Conservation (phyloP, 352 stramenopile genomes). For the Globisporangium polare region DNA sequence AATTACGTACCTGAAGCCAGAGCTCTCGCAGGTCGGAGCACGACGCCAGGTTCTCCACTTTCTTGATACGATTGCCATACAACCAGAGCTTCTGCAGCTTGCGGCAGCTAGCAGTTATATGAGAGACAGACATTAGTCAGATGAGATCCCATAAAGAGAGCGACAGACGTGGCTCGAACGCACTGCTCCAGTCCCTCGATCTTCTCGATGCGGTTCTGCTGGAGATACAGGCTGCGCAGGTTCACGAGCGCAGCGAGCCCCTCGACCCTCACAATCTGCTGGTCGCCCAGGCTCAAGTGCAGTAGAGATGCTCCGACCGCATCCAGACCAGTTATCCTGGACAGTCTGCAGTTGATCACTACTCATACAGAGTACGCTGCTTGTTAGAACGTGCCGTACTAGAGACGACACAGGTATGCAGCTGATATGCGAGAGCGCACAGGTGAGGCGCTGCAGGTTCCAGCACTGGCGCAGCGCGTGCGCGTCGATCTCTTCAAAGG, state of each 20-base stretch:
- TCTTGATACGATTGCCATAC: constrained; percentile 59
- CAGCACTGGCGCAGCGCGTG: constrained; percentile 42
- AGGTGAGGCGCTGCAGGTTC: constrained; percentile 48
- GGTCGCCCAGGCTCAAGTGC: constrained; percentile 74
- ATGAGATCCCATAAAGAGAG: neutral
- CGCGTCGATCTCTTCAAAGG: constrained; percentile 41
- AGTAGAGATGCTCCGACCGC: constrained; percentile 60
- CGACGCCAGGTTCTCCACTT: constrained; percentile 54
- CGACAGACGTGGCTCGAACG: neutral
- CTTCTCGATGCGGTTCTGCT: constrained; percentile 72
- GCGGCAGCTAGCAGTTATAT: constrained; percentile 30
- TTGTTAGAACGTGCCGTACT: neutral
- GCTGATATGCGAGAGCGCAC: constrained; percentile 16
- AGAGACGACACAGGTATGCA: neutral
- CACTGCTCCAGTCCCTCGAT: constrained; percentile 75
- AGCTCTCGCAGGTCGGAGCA: constrained; percentile 79
- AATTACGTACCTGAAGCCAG: constrained; percentile 82
- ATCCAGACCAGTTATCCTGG: constrained; percentile 41
- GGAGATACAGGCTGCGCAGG: constrained; percentile 68
- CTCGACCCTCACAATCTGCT: constrained; percentile 54
- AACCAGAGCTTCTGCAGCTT: constrained; percentile 79
- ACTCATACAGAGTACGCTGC: neutral
- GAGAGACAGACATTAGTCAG: neutral
- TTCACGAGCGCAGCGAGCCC: constrained; percentile 50
- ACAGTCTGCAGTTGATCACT: constrained; percentile 77